phyloP scores from a whole-genome alignment of 2,329 filamentous ascomycete genomes.

The Cercospora citrullina region DNA sequence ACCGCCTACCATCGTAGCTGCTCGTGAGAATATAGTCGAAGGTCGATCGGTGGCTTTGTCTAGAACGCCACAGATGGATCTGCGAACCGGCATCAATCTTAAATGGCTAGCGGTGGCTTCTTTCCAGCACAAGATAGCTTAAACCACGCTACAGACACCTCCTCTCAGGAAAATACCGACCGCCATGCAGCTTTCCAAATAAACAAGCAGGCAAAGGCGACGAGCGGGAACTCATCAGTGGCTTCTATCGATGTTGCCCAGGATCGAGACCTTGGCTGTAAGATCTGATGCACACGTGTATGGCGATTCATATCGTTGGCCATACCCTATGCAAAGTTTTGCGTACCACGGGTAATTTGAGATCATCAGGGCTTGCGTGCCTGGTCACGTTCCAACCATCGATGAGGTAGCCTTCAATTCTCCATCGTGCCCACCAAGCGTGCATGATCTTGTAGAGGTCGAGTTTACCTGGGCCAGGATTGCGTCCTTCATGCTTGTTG shows the following conservation, averaged over 20 bases:
- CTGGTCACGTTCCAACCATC: background rate
- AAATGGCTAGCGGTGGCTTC: slow-evolving; percentile 7
- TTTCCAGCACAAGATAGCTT: background rate
- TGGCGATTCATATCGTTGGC: background rate
- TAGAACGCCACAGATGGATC: background rate
- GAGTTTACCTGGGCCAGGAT: slow-evolving; percentile 1
- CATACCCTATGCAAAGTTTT: background rate
- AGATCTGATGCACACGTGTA: background rate
- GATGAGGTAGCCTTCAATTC: background rate
- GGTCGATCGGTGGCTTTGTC: background rate
- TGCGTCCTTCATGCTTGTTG: slow-evolving; percentile 7
- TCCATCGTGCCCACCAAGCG: slow-evolving; percentile 12
- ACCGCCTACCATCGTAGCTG: background rate
- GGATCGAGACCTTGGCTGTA: background rate
- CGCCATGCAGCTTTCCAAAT: background rate
- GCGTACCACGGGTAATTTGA: background rate
- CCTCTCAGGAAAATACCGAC: background rate
- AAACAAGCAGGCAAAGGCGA: background rate
- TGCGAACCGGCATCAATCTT: slow-evolving; percentile 1
- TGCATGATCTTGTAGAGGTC: slow-evolving; percentile 12
- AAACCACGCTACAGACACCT: background rate
- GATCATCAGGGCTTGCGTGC: slow-evolving; percentile 10
- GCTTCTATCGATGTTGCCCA: background rate
- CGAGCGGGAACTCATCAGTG: background rate
- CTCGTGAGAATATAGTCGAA: background rate